These are phyloP conservation scores for Coniochaeta pulveracea DNA, from an alignment of 2,329 filamentous ascomycete genomes.

Conservation along the genomic window DNA sequence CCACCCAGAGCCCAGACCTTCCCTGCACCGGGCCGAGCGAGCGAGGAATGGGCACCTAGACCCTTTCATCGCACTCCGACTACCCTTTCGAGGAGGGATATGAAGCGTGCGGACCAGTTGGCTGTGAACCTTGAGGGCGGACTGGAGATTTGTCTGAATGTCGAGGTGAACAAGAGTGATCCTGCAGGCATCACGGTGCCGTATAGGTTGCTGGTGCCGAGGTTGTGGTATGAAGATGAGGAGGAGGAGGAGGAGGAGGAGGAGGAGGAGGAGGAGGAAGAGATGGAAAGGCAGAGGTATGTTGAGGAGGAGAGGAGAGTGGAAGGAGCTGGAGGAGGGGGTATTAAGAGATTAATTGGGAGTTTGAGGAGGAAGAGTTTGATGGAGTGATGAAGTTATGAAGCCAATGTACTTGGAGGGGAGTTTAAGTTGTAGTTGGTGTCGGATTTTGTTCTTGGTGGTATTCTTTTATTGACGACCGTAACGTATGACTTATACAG, in stretches of 20 bases:
- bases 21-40: background rate
- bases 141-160: constrained; percentile 77
- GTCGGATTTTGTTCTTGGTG: no score
- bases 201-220: constrained; percentile 78
- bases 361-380: background rate
- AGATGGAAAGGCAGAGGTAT: constrained; percentile 1
- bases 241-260: constrained; percentile 17
- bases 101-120: constrained; percentile 38
- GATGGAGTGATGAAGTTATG: no score
- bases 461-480: no score
- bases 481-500: no score
- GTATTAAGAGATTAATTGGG: constrained; percentile 1
- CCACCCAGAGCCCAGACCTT: background rate
- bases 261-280: constrained; percentile 5
- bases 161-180: constrained; percentile 78
- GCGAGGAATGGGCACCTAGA: constrained; percentile 12
- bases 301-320: background rate
- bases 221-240: constrained; percentile 49
- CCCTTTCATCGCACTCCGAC: constrained; percentile 62
- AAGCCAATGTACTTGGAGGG: no score
- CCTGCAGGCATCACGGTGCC: constrained; percentile 80
- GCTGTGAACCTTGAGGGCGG: constrained; percentile 72
- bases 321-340: background rate
- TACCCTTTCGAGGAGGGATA: constrained; percentile 51
- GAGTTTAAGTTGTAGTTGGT: no score